Percentiles rank a stretch among this genome's conserved stretches.
Evolutionary conservation across 345 rosid genomes (phyloP).

Genomic region (Rhizophora mangle): DNA sequence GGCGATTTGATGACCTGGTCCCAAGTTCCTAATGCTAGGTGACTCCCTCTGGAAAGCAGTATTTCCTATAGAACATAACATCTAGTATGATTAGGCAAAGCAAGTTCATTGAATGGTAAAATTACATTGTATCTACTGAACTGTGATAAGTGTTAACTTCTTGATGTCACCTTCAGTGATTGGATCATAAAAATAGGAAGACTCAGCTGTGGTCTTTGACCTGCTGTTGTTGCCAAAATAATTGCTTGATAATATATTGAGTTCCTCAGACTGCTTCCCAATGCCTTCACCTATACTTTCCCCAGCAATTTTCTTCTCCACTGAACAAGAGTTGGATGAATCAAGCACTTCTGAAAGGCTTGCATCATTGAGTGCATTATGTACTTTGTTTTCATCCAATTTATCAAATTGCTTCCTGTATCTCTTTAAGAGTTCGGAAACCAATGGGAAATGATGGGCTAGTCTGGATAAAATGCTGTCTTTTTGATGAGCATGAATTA

Average conservation of each 20-base stretch:
- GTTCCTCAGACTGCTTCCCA: constrained; percentile 34
- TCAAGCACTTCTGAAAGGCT: constrained; percentile 15
- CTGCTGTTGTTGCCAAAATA: constrained; percentile 28
- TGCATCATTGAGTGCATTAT: constrained; percentile 22
- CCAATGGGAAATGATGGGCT: constrained; percentile 59
- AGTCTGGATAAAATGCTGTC: constrained; percentile 62
- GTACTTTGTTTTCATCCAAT: constrained; percentile 27
- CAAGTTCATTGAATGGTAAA: constrained; percentile 11
- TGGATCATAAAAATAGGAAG: constrained; percentile 31
- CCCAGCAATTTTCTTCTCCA: constrained; percentile 19
- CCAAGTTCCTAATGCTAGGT: constrained; percentile 58
- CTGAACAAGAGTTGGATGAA: constrained; percentile 21
- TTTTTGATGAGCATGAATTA: constrained; percentile 29
- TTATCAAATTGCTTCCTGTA: constrained; percentile 23
- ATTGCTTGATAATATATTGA: constrained; percentile 21
- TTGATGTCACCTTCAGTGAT: constrained; percentile 54
- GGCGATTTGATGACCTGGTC: constrained; percentile 64
- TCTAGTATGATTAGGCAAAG: constrained; percentile 6
- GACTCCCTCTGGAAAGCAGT: constrained; percentile 63
- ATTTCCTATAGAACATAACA: constrained; percentile 41
- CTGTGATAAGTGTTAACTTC: constrained; percentile 10
- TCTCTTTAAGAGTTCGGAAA: constrained; percentile 48
- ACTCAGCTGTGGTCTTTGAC: constrained; percentile 23
- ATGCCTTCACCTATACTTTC: constrained; percentile 32
- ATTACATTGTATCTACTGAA: constrained; percentile 11